A percentile compares a stretch with the other conserved stretches of the same genome.
Evolutionary conservation across 352 stramenopile species (phyloP).

Genomic region (Pythium dissotocum): DNA sequence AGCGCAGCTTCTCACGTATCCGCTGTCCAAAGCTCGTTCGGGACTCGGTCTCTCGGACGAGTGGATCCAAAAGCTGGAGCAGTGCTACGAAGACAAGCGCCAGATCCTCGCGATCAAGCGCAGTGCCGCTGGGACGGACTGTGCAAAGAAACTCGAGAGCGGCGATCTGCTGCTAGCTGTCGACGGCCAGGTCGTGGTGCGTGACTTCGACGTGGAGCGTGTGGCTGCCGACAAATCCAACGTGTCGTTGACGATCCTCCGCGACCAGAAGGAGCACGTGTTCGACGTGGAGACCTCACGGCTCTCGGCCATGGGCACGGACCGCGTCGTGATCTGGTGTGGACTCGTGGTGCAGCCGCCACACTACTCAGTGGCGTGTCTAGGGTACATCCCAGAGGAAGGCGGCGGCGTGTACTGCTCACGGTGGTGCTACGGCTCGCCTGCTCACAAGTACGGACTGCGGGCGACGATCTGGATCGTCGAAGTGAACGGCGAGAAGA

Average conservation of each 20-base stretch:
- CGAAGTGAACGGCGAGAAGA: constrained; percentile 87
- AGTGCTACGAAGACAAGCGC: constrained; percentile 76
- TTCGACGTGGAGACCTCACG: constrained; percentile 60
- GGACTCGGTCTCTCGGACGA: constrained; percentile 82
- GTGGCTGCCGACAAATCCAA: constrained; percentile 51
- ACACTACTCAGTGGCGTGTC: constrained; percentile 82
- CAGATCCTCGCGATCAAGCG: constrained; percentile 89
- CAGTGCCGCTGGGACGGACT: constrained; percentile 67
- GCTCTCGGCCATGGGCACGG: constrained; percentile 80
- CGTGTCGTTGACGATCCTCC: constrained; percentile 69
- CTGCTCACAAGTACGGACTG: constrained; percentile 90
- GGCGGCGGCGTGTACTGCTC: constrained; percentile 88
- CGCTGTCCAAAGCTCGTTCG: constrained; percentile 83
- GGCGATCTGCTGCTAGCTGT: constrained; percentile 87
- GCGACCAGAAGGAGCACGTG: constrained; percentile 69
- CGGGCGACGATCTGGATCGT: constrained; percentile 91
- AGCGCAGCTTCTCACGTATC: constrained; percentile 79
- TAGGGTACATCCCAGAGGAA: constrained; percentile 87
- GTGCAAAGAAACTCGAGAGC: constrained; percentile 65
- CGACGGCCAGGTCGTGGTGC: constrained; percentile 71
- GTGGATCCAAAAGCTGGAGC: constrained; percentile 85
- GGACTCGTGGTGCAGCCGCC: constrained; percentile 91
- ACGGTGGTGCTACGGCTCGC: constrained; percentile 90
- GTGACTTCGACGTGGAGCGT: constrained; percentile 77
- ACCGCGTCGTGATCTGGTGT: constrained; percentile 90